Base-by-base conservation (phyloP, 768 basidiomycete species). In the Mycena floridula region DNA sequence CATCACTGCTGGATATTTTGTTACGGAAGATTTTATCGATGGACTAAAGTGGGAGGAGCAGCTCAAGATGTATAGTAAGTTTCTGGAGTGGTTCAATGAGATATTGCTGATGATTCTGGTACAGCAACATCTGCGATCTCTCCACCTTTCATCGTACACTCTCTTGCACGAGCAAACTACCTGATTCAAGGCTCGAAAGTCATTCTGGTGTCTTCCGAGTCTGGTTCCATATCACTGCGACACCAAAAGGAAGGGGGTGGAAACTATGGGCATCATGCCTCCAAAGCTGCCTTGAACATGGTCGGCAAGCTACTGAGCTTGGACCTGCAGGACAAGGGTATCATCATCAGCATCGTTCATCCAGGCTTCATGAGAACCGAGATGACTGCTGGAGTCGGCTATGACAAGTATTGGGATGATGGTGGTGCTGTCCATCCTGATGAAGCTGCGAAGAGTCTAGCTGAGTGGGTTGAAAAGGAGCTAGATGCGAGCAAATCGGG, bases 201-300 rank as follows among this genome's bases (percentile, higher is more conserved):
- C 44, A 54, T 73, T 24, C 56, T 73, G 4, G 60, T 75, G 20
- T 70, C 70, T 2, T 68, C 70, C 3, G 73, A 76, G 59, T 70
- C 66, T 6, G 73, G 70, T 0, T 71, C 70, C 3, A 66, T 73
- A 44, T 54, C 53, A 24, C 58, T 74, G 11, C 58, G 72, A 5
- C 73, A 70, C 0, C 54, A 58, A 49, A 62, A 60, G 30, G 73
- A 76, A 59, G 72, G 72, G 25, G 70, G 70, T 2, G 69, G 70
- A 11, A 75, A 72, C 54, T 73, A 67, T 46, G 72, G 69, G 15
- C 73, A 75, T 52, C 73, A 75, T 49, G 72, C 67, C 2, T 66
- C 62, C 45, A 76, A 76, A 55, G 69, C 66, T 2, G 73, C 73
- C 18, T 64, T 59, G 5, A 74, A 76, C 48, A 76, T 76, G 73